Base-by-base conservation (phyloP, 371 early-diverging fungal genomes). In the Nematocida parisii region DNA sequence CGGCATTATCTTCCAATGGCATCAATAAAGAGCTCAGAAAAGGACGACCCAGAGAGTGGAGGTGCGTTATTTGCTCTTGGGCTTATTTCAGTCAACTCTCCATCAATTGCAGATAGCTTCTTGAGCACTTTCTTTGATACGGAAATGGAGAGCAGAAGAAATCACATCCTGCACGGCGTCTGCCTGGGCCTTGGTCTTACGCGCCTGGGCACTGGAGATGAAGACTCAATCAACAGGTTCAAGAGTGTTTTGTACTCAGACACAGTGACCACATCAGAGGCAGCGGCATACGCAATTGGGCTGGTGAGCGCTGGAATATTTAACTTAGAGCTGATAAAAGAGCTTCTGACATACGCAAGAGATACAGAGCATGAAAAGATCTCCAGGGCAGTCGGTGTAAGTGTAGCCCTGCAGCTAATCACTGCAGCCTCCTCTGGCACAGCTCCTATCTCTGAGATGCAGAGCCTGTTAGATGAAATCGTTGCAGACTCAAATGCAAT, bases 1-100 rank as follows among this genome's bases (percentile, higher is more conserved):
- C 62, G 80, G 15, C 81, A 86, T 47, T 81, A 85, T 55, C 68
- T 85, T 47, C 66, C 72, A 15, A 66, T 52, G 75, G 82, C 75
- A 15, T 44, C 82, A 18, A 13, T 66, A 52, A 64, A 42, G 24
- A 64, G 80, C 45, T 24, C 92, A 84, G 93, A 93, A 56, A 93
- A 93, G 45, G 66, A 61, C 45, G 72, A 71, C 61, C 61, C 61
- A 46, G 85, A 82, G 66, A 96, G 97, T 87, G 97, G 97, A 71
- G 98, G 98, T 24, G 93, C 97, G 5, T 89, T 97, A 55, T 95
- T 93, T 86, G 97, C 96, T 2, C 89, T 98, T 18, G 98, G 98
- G 7, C 89, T 99, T 61, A 97, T 97, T 85, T 92, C 95, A 6
- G 58, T 81, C n/a, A 72, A 72, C 66, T 50, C 54, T 20, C 73